phyloP scores from a whole-genome alignment of 2,329 filamentous ascomycete genomes.

The Mariannaea sp. region DNA sequence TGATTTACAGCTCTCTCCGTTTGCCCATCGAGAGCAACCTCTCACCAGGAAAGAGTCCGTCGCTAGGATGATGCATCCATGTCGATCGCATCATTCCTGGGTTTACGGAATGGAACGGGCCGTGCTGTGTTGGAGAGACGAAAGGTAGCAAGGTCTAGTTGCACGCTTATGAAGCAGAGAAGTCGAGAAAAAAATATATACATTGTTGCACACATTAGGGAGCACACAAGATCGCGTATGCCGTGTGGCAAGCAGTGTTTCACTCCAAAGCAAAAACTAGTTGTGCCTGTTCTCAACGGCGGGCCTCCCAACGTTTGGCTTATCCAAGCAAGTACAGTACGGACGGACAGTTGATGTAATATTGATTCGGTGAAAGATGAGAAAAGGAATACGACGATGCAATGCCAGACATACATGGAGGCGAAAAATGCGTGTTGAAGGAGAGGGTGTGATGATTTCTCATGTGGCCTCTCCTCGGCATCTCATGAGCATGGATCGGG shows the following conservation, averaged over 20 bases:
- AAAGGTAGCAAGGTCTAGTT: neutral
- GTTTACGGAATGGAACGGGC: neutral
- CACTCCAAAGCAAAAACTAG: no score
- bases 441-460: slow-evolving; percentile 8
- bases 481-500: slow-evolving; percentile 7
- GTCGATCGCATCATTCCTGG: neutral
- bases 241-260: no score
- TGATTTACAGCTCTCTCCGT: neutral
- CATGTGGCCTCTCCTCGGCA: slow-evolving; percentile 10
- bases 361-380: no score
- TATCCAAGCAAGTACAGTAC: no score
- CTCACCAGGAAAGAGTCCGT: neutral
- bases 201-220: no score
- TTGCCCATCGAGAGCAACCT: neutral
- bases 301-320: no score
- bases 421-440: neutral
- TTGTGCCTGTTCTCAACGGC: no score
- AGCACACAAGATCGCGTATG: no score
- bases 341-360: no score
- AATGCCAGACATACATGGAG: neutral
- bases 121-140: neutral
- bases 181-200: neutral
- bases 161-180: neutral
- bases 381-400: slow-evolving; percentile 1
- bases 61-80: neutral